Evolutionary conservation across 441 rosid genomes (phyloP), one percentile per base, ranked within the genome.

Genomic region (Mallotus japonicus): DNA sequence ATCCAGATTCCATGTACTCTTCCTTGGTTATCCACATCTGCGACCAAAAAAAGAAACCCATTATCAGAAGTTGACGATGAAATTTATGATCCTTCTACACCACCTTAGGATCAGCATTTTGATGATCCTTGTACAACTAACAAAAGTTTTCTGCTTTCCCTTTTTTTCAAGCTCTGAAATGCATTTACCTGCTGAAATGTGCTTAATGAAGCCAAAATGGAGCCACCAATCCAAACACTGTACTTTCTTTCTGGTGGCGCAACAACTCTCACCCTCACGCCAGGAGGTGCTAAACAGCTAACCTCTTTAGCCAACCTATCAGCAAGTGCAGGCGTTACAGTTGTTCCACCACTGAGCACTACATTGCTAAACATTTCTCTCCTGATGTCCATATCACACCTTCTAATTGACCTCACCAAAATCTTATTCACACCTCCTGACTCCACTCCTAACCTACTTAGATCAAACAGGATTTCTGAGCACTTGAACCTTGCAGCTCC

Each of bases 11-110:
- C 70, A 60, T 60, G 64, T 73, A 78, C 1, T 77, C 81, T 42
- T 70, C 77, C 81, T 70, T 60, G 0, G 75, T 59, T 44, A 78
- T 70, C 73, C 78, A 70, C 69, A 70, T 65, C 81, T 78, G 72
- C 81, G 69, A 44, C 1, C 37, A 53, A 73, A 68, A 37, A 37
- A 37, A 37, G 0, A 37, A 37, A 28, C n/a, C 20, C 57, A 50
- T 11, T 8, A 51, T 28, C 44, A 32, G 16, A 15, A 15, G 8
- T 66, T 28, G 6, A 37, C 5, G 5, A 37, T 37, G 40, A 37
- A 37, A 37, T 37, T 37, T 37, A 37, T 44, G 49, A 44, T 37
- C 40, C 40, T 37, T 37, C 32, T 28, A 28, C 40, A 5, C 40
- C 40, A 34, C 40, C 40, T 34, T 34, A 34, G 40, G 40, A 3